Evolutionary conservation across 805 yeast species (phyloP), one percentile per base, ranked within the genome.

Genomic region (Saccharomyces eubayanus): DNA sequence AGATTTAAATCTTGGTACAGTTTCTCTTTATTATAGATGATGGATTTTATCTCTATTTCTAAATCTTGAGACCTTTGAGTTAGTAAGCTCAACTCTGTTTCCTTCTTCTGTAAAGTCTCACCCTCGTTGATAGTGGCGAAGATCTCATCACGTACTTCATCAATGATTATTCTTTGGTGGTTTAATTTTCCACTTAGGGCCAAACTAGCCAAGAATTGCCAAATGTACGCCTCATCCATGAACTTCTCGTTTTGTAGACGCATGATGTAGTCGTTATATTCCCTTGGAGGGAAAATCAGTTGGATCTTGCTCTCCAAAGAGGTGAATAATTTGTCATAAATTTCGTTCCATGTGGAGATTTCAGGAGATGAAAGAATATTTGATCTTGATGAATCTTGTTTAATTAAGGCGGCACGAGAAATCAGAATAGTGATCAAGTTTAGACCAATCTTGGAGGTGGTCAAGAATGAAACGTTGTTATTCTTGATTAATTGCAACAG

Each of bases 201-300:
- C 56, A 92, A 78, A 12, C 96, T 86, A 24, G 99, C 99, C 70
- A 92, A 79, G 66, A 92, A 91, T 73, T 92, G 97, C 99, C 99
- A 92, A 50, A 89, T 89, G 65, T 91, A 90, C 40, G 90, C 81
- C 59, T 84, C 90, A 63, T 86, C 43, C 92, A 52, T 72, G 76
- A 40, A 60, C 61, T 36, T 55, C 54, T 20, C 54, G 49, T 51
- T 74, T 74, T 43, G 68, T 67, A 45, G 72, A 40, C n/a, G 53
- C 50, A 10, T 73, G 11, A 66, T 58, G 21, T 55, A 59, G 20
- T 65, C 59, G 20, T 58, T 62, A 51, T 67, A 68, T 46, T 63
- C 67, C 27, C 78, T 74, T 46, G 92, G 88, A 53, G 97, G 96
- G 84, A 92, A 91, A 47, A 91, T 80, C 16, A 82, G 75, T 1